These are phyloP conservation scores for Vigna trinervia DNA, from an alignment of 306 rosid genomes.

Conservation along the genomic window DNA sequence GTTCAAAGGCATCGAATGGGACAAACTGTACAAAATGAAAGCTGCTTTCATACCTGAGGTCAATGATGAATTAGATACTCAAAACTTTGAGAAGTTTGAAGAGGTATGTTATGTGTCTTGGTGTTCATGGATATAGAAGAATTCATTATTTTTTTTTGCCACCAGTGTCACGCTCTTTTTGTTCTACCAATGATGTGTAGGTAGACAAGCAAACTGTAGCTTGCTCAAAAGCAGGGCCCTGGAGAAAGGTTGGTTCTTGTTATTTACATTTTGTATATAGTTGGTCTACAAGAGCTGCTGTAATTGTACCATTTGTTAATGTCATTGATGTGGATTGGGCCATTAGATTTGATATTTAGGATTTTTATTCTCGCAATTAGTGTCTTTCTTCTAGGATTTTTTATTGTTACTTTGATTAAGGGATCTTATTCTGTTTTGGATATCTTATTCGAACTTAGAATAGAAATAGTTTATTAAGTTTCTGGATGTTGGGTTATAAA, in stretches of 20 bases:
- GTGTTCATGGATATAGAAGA: slow-evolving; percentile 27
- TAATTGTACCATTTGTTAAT: slow-evolving; percentile 2
- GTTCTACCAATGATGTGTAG: slow-evolving; percentile 52
- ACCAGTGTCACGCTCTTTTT: slow-evolving; percentile 38
- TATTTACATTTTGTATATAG: slow-evolving; percentile 31
- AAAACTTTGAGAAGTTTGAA: slow-evolving; percentile 85
- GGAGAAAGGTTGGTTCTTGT: slow-evolving; percentile 91
- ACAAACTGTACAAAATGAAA: slow-evolving; percentile 77
- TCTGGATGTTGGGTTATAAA: not conserved
- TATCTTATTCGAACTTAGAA: not conserved
- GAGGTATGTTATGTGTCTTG: slow-evolving; percentile 60
- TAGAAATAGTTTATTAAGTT: slow-evolving; percentile 9
- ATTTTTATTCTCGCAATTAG: not conserved
- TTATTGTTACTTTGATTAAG: not conserved
- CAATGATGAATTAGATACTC: slow-evolving; percentile 87
- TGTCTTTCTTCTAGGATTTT: not conserved
- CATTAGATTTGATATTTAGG: slow-evolving; percentile 9
- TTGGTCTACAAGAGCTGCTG: slow-evolving; percentile 26
- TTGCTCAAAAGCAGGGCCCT: slow-evolving; percentile 89
- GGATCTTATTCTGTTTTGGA: slow-evolving; percentile 11
- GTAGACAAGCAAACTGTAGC: slow-evolving; percentile 73
- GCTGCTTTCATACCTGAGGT: slow-evolving; percentile 92
- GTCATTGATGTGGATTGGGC: not conserved
- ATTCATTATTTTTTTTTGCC: slow-evolving; percentile 40
- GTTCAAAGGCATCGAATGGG: slow-evolving; percentile 84